Percentiles rank a stretch among this genome's conserved stretches.
Evolutionary conservation across 495 filamentous ascomycete genomes (phyloP).

Genomic region (Cudoniella acicularis): DNA sequence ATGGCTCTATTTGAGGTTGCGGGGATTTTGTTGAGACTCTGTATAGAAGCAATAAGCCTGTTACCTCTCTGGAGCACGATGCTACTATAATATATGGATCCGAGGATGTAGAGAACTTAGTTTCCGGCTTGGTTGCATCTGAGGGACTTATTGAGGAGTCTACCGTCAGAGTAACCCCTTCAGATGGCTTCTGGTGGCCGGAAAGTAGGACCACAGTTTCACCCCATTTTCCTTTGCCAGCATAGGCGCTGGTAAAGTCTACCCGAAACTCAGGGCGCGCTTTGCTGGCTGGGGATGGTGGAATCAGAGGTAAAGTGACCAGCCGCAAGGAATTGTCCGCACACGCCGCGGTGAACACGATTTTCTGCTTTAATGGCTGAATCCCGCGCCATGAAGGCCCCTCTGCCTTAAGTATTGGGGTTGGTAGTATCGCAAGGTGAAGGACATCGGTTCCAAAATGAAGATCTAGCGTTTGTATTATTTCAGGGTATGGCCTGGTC

Average conservation of each 20-base stretch:
- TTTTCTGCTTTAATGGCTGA: conserved; percentile 54
- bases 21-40: conserved; percentile 14
- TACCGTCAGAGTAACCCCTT: conserved; percentile 64
- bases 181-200: conserved; percentile 58
- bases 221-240: conserved; percentile 55
- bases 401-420: conserved; percentile 39
- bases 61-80: conserved; percentile 56
- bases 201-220: conserved; percentile 55
- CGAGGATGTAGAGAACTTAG: conserved; percentile 19
- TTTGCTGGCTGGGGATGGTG: conserved; percentile 62
- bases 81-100: conserved; percentile 43
- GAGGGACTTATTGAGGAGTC: conserved; percentile 38
- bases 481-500: conserved; percentile 44
- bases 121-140: conserved; percentile 24
- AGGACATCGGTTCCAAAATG: conserved; percentile 59
- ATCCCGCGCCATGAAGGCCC: conserved; percentile 48
- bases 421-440: conserved; percentile 55
- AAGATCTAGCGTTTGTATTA: conserved; percentile 65
- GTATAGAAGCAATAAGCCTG: conserved; percentile 42
- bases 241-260: conserved; percentile 38
- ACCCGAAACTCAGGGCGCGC: conserved; percentile 42
- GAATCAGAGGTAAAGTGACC: conserved; percentile 67
- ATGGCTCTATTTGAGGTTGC: conserved; percentile 47
- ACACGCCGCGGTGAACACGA: conserved; percentile 70
- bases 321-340: conserved; percentile 65